A percentile compares a stretch with the other conserved stretches of the same genome.
Conservation (phyloP, 495 filamentous ascomycete genomes). For the Hypoxylon intermedium region DNA sequence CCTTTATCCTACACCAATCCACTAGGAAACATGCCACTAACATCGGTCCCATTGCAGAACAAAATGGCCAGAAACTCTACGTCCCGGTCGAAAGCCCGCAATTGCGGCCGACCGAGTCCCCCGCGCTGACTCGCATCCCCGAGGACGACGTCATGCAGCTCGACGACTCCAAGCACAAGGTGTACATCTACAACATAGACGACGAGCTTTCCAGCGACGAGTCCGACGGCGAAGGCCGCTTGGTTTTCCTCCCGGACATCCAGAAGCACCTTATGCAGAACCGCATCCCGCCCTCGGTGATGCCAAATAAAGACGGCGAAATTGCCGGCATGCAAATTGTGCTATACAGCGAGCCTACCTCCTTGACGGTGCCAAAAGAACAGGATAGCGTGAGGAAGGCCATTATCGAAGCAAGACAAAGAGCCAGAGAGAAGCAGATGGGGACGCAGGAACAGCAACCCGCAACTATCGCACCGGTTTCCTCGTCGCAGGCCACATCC, state of each 20-base stretch:
- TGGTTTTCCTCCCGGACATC: constrained; percentile 84
- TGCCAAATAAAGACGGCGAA: constrained; percentile 59
- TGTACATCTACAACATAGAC: constrained; percentile 91
- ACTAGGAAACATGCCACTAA: constrained; percentile 1
- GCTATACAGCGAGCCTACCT: constrained; percentile 79
- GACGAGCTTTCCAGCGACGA: constrained; percentile 73
- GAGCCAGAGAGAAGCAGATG: constrained; percentile 61
- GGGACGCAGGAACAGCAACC: constrained; percentile 22
- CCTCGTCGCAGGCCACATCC: neutral
- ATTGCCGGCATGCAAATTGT: constrained; percentile 71
- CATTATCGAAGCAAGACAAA: constrained; percentile 79
- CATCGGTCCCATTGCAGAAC: constrained; percentile 49
- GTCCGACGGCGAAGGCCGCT: constrained; percentile 54
- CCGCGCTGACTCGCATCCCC: constrained; percentile 11
- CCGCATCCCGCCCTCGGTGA: constrained; percentile 71
- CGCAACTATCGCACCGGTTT: neutral
- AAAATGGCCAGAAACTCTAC: constrained; percentile 63
- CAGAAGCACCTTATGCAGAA: constrained; percentile 70
- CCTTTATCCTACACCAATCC: constrained; percentile 2
- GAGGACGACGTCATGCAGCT: constrained; percentile 78
- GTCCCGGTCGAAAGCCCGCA: constrained; percentile 57
- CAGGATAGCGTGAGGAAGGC: constrained; percentile 84
- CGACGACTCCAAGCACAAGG: constrained; percentile 83
- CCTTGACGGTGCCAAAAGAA: constrained; percentile 76
- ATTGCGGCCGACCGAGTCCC: constrained; percentile 28